Evolutionary conservation across 441 rosid genomes (phyloP).

Genomic region (Rhodomyrtus psidioides): DNA sequence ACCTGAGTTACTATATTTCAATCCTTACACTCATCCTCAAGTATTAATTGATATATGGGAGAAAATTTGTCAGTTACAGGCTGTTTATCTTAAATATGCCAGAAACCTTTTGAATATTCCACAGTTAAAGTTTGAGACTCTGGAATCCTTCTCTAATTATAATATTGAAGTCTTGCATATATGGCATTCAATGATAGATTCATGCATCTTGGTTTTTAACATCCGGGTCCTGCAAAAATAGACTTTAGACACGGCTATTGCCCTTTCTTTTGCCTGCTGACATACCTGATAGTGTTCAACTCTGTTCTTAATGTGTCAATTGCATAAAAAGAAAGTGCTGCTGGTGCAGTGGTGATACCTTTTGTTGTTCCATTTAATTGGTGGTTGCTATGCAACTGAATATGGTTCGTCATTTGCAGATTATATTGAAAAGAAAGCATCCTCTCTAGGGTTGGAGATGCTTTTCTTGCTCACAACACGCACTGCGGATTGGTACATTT

Average conservation of each 20-base stretch:
- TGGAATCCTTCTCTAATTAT: not conserved
- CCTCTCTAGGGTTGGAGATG: constrained; percentile 58
- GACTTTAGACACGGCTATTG: not conserved
- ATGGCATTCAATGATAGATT: not conserved
- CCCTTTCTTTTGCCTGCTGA: not conserved
- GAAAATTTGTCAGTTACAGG: not conserved
- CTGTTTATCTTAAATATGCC: not conserved
- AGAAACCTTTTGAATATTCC: not conserved
- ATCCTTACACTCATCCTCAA: not conserved
- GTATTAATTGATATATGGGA: not conserved
- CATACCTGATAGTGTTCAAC: not conserved
- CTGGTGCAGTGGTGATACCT: not conserved
- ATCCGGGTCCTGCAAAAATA: not conserved
- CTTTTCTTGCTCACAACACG: constrained; percentile 85
- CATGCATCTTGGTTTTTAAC: not conserved
- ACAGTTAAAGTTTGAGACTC: not conserved
- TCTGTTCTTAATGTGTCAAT: not conserved
- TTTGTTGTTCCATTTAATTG: not conserved
- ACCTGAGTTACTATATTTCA: not conserved
- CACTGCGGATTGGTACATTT: constrained; percentile 72
- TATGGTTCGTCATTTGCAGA: constrained; percentile 31
- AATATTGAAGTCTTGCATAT: not conserved
- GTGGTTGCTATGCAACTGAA: not conserved
- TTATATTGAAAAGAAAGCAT: constrained; percentile 81
- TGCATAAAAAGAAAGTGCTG: not conserved